Conservation (phyloP, 768 basidiomycete genomes). For the Calocera viscosa region DNA sequence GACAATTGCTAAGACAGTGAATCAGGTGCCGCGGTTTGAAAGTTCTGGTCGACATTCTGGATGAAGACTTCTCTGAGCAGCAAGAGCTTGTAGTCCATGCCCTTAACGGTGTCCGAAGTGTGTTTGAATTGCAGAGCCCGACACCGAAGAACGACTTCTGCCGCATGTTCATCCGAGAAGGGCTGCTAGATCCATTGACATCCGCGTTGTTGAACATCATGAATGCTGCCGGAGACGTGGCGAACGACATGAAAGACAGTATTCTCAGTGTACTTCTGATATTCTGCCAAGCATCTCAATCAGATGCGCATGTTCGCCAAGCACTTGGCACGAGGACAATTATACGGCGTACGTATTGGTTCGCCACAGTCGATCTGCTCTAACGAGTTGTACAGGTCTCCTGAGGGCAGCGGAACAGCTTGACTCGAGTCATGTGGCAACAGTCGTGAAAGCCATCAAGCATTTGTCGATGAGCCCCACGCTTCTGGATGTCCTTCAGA, state of each 20-base stretch:
- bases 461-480: conserved; percentile 90
- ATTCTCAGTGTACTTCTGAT: conserved; percentile 80
- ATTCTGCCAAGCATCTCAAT: conserved; percentile 93
- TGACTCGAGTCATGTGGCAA: conserved; percentile 75
- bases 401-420: conserved; percentile 77
- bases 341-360: conserved; percentile 55
- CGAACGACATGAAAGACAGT: conserved; percentile 69
- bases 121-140: conserved; percentile 91
- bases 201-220: conserved; percentile 83
- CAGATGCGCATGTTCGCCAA: conserved; percentile 83
- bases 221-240: conserved; percentile 44
- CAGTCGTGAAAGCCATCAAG: conserved; percentile 88
- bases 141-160: conserved; percentile 98
- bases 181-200: conserved; percentile 82
- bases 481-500: conserved; percentile 84
- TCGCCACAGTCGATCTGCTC: not conserved
- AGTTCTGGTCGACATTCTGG: conserved; percentile 87
- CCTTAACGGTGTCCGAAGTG: conserved; percentile 84
- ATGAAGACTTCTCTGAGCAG: conserved; percentile 90
- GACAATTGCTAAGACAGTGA: no score
- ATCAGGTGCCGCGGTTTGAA: conserved; percentile 83
- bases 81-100: conserved; percentile 85
- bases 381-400: conserved; percentile 42
- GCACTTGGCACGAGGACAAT: conserved; percentile 85
- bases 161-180: conserved; percentile 94